phyloP scores from a whole-genome alignment of 768 basidiomycete species.

The Suillus lakei region DNA sequence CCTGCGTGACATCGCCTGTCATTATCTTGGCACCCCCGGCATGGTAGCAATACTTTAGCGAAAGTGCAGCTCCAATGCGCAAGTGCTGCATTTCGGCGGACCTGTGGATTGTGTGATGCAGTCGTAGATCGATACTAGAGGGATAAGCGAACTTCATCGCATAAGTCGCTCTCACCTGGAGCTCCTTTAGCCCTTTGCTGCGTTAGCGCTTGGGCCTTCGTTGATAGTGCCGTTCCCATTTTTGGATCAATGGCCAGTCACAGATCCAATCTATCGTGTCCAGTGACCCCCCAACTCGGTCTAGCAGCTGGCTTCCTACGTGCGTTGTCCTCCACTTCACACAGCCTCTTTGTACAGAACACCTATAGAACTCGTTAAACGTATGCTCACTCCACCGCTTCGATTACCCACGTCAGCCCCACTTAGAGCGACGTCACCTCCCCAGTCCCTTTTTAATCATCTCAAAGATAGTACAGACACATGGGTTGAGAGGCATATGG shows the following conservation, averaged over 20 bases:
- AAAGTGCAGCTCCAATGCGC: constrained; percentile 91
- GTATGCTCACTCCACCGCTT: constrained; percentile 57
- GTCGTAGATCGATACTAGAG: constrained; percentile 63
- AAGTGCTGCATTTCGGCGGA: constrained; percentile 76
- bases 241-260: constrained; percentile 86
- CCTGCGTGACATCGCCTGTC: constrained; percentile 43
- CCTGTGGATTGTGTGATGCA: constrained; percentile 65
- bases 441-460: constrained; percentile 60
- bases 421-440: no score
- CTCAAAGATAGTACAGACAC: constrained; percentile 43
- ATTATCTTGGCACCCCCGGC: no score
- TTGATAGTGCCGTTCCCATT: constrained; percentile 70
- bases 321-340: constrained; percentile 23
- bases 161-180: constrained; percentile 27
- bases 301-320: constrained; percentile 78
- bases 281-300: constrained; percentile 71
- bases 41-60: constrained; percentile 85
- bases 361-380: constrained; percentile 93
- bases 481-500: constrained; percentile 79
- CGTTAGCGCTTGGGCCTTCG: constrained; percentile 5
- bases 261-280: constrained; percentile 69
- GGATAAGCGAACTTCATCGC: constrained; percentile 60
- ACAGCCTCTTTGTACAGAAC: constrained; percentile 52
- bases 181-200: constrained; percentile 12
- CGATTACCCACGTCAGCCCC: constrained; percentile 19